Base-by-base conservation (phyloP, 106 monocot genomes). In the Alisma plantagoaquatica region DNA sequence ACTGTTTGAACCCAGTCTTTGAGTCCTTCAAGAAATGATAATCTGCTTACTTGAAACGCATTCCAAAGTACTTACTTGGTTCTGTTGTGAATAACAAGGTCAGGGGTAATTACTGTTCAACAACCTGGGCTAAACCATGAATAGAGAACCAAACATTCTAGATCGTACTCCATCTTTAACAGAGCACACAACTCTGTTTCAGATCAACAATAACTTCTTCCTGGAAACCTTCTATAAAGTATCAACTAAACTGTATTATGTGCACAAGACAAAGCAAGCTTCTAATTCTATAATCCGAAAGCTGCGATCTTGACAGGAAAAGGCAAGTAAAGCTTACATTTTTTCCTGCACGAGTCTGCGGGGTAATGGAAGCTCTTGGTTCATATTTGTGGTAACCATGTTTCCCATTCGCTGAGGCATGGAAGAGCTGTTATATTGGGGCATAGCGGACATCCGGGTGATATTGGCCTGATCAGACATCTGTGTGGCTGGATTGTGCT, bases 391-490 rank as follows among this genome's bases (percentile, higher is more conserved):
- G 10, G 35, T 25, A 20, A 56, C 63, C 11, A 56, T 23, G 27
- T 50, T 56, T 31, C 57, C 64, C 49, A 72, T 64, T 41, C 64
- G 71, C 2, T 43, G 23, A 29, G 50, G 17, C 27, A 72, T 2
- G 54, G 42, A 29, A 31, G 27, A 58, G 4, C 69, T 51, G 26
- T 57, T 57, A 32, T 63, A 63, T 59, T 69, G 75, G 26, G 58
- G 24, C 32, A 65, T 33, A 15, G 50, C 66, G 27, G 69, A 22
- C 30, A 69, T 23, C 58, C 58, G 63, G 26, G 63, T 16, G 38
- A 33, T n/a, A n/a, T n/a, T 46, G 6, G 67, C 23, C 41, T 75
- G 75, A 53, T 53, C 64, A 3, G 75, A 52, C 51, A 75, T 38
- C 38, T 62, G 54, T 52, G 29, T 63, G 4, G 70, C 28, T 21